A percentile compares a stretch with the other conserved stretches of the same genome.
These are phyloP conservation scores for Ophiostoma quercus DNA, from an alignment of 2,329 filamentous ascomycete species.

Conservation along the genomic window DNA sequence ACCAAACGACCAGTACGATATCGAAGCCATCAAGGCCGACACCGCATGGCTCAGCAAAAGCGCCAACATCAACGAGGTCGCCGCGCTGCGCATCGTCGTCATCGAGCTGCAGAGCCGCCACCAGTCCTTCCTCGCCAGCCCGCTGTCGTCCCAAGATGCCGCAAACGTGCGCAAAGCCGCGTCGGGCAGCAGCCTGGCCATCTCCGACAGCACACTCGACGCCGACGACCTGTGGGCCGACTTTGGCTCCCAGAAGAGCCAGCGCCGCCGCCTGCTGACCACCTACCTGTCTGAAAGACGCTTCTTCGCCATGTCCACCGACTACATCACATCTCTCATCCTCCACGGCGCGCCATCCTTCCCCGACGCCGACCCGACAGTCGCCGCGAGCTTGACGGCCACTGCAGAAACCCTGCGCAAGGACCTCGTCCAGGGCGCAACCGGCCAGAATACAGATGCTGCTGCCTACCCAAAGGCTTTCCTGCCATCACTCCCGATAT, in stretches of 20 bases:
- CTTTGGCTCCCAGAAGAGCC: constrained; percentile 58
- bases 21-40: constrained; percentile 78
- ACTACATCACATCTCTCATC: constrained; percentile 50
- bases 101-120: constrained; percentile 79
- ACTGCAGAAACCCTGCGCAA: constrained; percentile 21
- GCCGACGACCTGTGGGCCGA: constrained; percentile 51
- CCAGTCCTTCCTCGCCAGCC: constrained; percentile 63
- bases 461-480: constrained; percentile 33
- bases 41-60: constrained; percentile 78
- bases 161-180: constrained; percentile 70
- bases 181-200: constrained; percentile 41
- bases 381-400: background rate
- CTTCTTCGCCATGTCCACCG: constrained; percentile 60
- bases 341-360: constrained; percentile 33
- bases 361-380: constrained; percentile 5
- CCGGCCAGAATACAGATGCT: constrained; percentile 4
- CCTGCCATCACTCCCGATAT: constrained; percentile 45
- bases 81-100: constrained; percentile 72
- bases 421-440: constrained; percentile 18
- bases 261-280: constrained; percentile 62
- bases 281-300: constrained; percentile 68
- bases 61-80: constrained; percentile 71
- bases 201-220: constrained; percentile 39
- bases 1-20: constrained; percentile 60
- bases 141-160: constrained; percentile 72